A percentile compares a stretch with the other conserved stretches of the same genome.
These are phyloP conservation scores for Sphenostylis stenocarpa DNA, from an alignment of 306 rosid species.

Conservation along the genomic window DNA sequence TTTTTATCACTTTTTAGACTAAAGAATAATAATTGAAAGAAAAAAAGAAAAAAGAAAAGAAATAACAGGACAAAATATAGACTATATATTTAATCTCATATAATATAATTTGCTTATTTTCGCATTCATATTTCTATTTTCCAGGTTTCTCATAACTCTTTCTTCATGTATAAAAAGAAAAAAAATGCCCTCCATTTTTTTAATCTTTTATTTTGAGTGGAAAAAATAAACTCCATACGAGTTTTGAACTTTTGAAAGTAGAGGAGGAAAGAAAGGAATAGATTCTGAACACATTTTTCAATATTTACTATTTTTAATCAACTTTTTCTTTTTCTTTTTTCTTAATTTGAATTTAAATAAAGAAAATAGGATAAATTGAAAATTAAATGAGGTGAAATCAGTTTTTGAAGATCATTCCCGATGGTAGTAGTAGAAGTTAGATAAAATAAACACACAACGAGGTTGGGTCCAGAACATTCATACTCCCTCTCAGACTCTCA, in stretches of 20 bases:
- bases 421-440: conserved; percentile 27
- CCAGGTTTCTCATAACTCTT: not conserved
- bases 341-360: too few relatives aligned
- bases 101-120: too few relatives aligned
- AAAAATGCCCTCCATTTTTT: too few relatives aligned
- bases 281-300: not conserved
- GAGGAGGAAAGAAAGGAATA: not conserved
- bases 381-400: not conserved
- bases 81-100: too few relatives aligned
- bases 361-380: not conserved
- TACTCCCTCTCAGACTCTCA: conserved; percentile 37
- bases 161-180: too few relatives aligned
- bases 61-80: too few relatives aligned
- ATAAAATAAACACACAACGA: not conserved
- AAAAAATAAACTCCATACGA: too few relatives aligned
- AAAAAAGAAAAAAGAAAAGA: not conserved
- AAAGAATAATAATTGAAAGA: not conserved
- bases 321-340: too few relatives aligned
- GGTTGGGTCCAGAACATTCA: conserved; percentile 50
- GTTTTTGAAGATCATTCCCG: conserved; percentile 45
- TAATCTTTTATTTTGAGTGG: too few relatives aligned
- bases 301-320: too few relatives aligned
- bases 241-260: not conserved
- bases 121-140: too few relatives aligned
- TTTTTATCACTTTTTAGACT: not conserved